phyloP scores from a whole-genome alignment of 495 filamentous ascomycete species.

The Penicillium egyptiacum region DNA sequence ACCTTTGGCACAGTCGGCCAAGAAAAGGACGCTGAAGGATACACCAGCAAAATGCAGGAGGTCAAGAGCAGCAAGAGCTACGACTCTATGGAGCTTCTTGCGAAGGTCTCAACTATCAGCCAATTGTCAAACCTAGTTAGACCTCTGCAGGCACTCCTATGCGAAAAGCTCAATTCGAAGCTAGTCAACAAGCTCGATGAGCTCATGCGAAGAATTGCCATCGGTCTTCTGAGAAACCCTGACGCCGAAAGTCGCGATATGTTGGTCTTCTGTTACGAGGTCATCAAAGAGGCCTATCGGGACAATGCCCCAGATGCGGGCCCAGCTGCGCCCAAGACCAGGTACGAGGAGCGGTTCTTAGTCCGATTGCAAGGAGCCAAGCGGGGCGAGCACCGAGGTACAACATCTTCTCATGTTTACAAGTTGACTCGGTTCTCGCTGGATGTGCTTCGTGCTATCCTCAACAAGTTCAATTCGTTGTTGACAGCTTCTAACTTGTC shows the following conservation, averaged over 20 bases:
- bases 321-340: constrained; percentile 47
- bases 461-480: constrained; percentile 78
- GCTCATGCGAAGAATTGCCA: constrained; percentile 75
- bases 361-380: constrained; percentile 72
- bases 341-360: constrained; percentile 68
- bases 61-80: constrained; percentile 97
- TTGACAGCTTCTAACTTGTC: constrained; percentile 74
- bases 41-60: constrained; percentile 93
- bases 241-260: constrained; percentile 72
- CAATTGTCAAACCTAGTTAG: constrained; percentile 71
- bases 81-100: constrained; percentile 93
- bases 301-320: constrained; percentile 37
- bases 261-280: constrained; percentile 89
- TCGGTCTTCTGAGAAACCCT: constrained; percentile 78
- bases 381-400: constrained; percentile 58
- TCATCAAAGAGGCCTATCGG: constrained; percentile 82
- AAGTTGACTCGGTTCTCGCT: constrained; percentile 85
- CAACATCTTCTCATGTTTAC: constrained; percentile 71
- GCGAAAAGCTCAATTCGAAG: constrained; percentile 76
- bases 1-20: constrained; percentile 94
- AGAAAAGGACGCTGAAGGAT: constrained; percentile 96
- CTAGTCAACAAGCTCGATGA: constrained; percentile 89
- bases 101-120: constrained; percentile 70
- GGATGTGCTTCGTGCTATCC: constrained; percentile 74
- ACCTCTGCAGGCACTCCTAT: constrained; percentile 73